phyloP scores from a whole-genome alignment of 441 rosid species.

The Syzygium malaccense region DNA sequence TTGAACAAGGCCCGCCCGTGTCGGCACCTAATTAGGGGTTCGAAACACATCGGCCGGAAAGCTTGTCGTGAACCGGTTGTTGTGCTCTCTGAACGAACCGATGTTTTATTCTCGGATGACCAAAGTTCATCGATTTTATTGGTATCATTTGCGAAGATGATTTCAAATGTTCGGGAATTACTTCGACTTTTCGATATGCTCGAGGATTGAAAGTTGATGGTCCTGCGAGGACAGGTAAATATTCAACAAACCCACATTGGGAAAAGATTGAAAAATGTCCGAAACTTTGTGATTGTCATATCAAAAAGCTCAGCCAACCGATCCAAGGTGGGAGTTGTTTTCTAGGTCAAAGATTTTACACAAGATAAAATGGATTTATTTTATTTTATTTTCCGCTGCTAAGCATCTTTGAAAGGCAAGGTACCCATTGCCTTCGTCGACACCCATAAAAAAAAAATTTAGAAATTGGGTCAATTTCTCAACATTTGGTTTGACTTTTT shows the following conservation, averaged over 20 bases:
- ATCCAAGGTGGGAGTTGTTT: neutral
- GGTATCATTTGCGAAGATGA: neutral
- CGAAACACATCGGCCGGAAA: accelerated
- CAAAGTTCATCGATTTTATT: neutral
- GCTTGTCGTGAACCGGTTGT: accelerated
- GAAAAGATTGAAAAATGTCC: neutral
- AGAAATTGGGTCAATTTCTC: neutral
- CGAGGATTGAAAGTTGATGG: neutral
- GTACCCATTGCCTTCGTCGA: neutral
- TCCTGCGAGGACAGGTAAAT: neutral
- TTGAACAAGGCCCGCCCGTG: neutral
- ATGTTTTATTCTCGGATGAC: too few species aligned
- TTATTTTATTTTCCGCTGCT: neutral
- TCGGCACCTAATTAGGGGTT: neutral
- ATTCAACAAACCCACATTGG: neutral
- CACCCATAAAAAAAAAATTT: neutral
- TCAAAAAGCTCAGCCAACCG: neutral
- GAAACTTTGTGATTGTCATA: neutral
- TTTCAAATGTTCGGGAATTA: neutral
- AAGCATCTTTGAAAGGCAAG: neutral
- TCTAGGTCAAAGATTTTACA: neutral
- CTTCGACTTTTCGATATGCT: neutral
- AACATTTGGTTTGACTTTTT: neutral
- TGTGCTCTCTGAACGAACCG: neutral
- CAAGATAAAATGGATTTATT: neutral